Evolutionary conservation across 306 rosid genomes (phyloP), one percentile per base, ranked within the genome.

Genomic region (Gastrolobium villosum): DNA sequence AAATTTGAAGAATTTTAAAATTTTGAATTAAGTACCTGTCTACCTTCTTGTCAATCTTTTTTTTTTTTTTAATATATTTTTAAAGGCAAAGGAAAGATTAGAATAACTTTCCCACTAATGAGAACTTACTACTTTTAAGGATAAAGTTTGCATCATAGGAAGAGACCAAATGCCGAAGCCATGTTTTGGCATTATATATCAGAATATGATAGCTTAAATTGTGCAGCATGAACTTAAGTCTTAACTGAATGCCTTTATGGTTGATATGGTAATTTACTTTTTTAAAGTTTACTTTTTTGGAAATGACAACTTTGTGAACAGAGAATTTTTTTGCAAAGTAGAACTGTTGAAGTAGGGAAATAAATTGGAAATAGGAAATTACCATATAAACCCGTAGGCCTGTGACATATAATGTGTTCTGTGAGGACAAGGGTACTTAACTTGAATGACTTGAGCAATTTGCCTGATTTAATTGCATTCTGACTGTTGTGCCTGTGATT

Each of bases 381-480:
- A 5, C 80, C 63, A 5, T 31, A 34, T 73, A 14, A 43, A 52
- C 35, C 36, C 53, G 5, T 78, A 32, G 45, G 50, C 72, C 57
- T 39, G 65, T 41, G 79, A 45, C 43, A 65, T 67, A 41, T 50
- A 14, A 7, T 14, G 36, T 63, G 40, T 36, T 70, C 30, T 67
- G 53, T 63, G 44, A 55, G 46, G 37, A 13, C 49, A 54, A 13
- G 53, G 30, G 34, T 20, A 3, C 80, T 30, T 76, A 6, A 46
- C 55, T 49, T 72, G 44, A 65, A 69, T n/a, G 40, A 28, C 40
- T 61, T 52, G 11, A 40, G 45, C 59, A 60, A 61, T 44, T 34
- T 81, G 20, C 57, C 36, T 44, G 77, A 82, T 59, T 65, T 52
- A 75, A 64, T 70, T 74, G 76, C 62, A 62, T 65, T 75, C 76